Evolutionary conservation across 129 eudicot genomes (phyloP), one percentile per base, ranked within the genome.

Genomic region (Pulicaria dysenterica): DNA sequence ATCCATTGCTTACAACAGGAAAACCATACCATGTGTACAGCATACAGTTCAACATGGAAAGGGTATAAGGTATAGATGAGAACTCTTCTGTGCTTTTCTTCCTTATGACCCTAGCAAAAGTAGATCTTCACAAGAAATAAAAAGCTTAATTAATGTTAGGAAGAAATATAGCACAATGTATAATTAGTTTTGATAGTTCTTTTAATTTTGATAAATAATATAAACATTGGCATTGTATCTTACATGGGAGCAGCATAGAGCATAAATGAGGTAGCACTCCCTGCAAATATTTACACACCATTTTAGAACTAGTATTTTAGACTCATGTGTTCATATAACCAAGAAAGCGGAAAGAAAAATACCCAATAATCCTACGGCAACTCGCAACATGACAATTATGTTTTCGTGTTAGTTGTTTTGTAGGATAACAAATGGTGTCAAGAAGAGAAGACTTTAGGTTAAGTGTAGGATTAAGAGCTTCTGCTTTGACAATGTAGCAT

Each of bases 21-120:
- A 89, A 79, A 48, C 95, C 98, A 24, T 92, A 92, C 96, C 98
- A 92, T 62, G 96, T 83, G 68, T 89, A 92, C 45, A 92, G 65
- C 67, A 81, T 81, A 50, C 95, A 86, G 45, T 87, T 89, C 51
- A 78, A 38, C 64, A 89, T 56, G 54, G 98, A 85, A 43, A 89
- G 11, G 42, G 79, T 15, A 68, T 92, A 92, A 2, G 98, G 98
- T n/a, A 92, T 79, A 15, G 64, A 85, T 10, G 98, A 92, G 75
- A 84, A 92, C 36, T 84, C 96, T 70, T 81, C 95, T 0, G 84
- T 83, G 74, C 88, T 92, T 79, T 80, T 92, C 85, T 87, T 92
- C 77, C 58, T 89, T 72, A 85, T 76, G 46, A 92, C 85, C 80
- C 81, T 77, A 10, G 78, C 16, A 70, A 92, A 89, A 58, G 98